A percentile compares a stretch with the other conserved stretches of the same genome.
Conservation (phyloP, 768 basidiomycete species). For the Trametes cingulata region DNA sequence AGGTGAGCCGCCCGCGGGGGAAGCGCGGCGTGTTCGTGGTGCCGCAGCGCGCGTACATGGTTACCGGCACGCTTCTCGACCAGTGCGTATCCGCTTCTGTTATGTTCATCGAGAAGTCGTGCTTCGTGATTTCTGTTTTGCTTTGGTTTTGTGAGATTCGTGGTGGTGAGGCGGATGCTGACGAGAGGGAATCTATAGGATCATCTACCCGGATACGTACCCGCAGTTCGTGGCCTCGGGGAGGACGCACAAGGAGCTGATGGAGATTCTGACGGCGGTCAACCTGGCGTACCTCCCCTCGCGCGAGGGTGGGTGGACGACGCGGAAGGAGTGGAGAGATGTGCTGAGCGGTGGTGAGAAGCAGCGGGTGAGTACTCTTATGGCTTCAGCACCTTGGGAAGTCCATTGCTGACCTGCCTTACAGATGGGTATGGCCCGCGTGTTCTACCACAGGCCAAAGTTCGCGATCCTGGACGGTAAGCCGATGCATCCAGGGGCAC, state of each 20-base stretch:
- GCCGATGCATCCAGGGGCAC: constrained; percentile 26
- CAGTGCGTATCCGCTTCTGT: constrained; percentile 48
- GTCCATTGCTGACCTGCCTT: background rate
- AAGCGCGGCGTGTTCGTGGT: constrained; percentile 74
- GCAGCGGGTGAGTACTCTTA: constrained; percentile 65
- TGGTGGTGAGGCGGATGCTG: background rate
- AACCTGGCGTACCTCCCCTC: constrained; percentile 83
- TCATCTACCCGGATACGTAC: constrained; percentile 90
- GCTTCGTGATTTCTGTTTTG: no score
- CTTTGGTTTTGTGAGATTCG: no score
- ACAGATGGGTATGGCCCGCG: constrained; percentile 89
- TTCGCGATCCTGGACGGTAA: constrained; percentile 86
- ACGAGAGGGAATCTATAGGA: constrained; percentile 33
- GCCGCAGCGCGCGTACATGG: constrained; percentile 93
- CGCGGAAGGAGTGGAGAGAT: constrained; percentile 95
- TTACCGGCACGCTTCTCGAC: constrained; percentile 81
- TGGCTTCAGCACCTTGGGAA: no score
- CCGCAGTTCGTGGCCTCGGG: constrained; percentile 64
- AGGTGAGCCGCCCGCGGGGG: constrained; percentile 37
- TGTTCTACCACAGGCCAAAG: constrained; percentile 84
- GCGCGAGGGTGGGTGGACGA: constrained; percentile 87
- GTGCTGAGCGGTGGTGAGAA: constrained; percentile 97
- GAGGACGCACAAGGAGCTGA: constrained; percentile 66
- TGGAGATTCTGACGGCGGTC: constrained; percentile 76
- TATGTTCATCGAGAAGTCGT: background rate